phyloP scores from a whole-genome alignment of 371 early-diverging fungal species.

The Phascolomyces articulosus region DNA sequence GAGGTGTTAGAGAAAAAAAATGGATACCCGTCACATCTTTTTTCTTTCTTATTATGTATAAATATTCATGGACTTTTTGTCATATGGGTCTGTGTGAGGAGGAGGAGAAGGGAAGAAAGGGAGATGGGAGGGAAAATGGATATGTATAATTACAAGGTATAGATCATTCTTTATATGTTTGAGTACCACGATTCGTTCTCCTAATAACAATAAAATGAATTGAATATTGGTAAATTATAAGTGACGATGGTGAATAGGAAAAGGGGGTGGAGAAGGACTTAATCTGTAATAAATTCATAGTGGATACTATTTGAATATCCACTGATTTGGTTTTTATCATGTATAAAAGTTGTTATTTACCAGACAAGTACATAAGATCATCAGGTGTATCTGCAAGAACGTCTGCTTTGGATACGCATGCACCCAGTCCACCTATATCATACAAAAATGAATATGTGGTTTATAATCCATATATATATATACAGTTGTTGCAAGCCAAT shows the following conservation, averaged over 20 bases:
- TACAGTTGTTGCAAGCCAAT: too few species aligned
- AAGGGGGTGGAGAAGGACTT: neutral
- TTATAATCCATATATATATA: neutral
- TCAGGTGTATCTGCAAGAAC: conserved; percentile 51
- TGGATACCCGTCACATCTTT: neutral
- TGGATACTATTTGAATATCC: too few species aligned
- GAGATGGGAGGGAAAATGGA: neutral
- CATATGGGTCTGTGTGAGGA: too few species aligned
- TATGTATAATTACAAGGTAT: conserved; percentile 34
- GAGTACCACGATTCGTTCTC: conserved; percentile 47
- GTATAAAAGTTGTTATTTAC: too few species aligned
- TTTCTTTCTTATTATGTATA: neutral
- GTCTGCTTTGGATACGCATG: conserved; percentile 56
- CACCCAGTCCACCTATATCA: conserved; percentile 45
- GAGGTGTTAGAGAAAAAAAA: neutral
- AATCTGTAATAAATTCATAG: too few species aligned
- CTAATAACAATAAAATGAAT: conserved; percentile 15
- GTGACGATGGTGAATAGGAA: neutral
- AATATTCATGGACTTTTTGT: too few species aligned
- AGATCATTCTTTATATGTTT: conserved; percentile 48
- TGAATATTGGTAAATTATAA: neutral
- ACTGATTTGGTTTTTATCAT: too few species aligned
- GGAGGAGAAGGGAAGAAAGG: neutral
- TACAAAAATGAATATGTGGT: too few species aligned
- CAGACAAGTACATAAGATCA: conserved; percentile 62